phyloP scores from a whole-genome alignment of 31 red algal genomes.

The Bonnemaisonia californica region DNA sequence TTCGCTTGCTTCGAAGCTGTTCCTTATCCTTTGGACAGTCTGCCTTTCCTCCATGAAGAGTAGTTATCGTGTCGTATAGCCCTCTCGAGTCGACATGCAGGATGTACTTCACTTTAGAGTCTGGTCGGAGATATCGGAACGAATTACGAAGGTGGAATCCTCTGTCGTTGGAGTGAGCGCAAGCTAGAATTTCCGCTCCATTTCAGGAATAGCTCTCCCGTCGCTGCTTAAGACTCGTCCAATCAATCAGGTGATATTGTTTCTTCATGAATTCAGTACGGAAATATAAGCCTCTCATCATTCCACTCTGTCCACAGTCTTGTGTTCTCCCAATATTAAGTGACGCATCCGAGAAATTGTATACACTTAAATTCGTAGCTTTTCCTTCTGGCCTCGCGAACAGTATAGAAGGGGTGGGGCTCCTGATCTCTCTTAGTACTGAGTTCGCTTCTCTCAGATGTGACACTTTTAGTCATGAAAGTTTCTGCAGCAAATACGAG shows the following conservation, averaged over 20 bases:
- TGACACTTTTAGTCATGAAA: neutral
- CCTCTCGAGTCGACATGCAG: no score
- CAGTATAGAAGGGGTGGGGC: neutral
- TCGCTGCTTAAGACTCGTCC: neutral
- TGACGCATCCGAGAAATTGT: neutral
- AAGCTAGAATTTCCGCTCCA: slow-evolving; percentile 8
- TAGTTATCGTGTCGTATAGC: no score
- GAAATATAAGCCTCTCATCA: neutral
- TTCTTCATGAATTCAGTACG: neutral
- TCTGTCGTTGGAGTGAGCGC: neutral
- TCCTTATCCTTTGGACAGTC: no score
- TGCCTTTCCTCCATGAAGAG: no score
- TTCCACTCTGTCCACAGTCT: neutral
- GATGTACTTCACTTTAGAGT: no score
- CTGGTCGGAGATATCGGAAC: no score
- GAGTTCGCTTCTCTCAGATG: neutral
- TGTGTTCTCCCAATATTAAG: neutral
- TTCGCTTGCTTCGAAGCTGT: no score
- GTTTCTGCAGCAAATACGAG: neutral
- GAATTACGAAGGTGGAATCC: no score
- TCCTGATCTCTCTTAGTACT: neutral
- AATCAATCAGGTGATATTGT: neutral
- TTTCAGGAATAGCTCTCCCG: neutral
- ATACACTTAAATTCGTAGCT: neutral
- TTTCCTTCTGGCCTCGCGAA: neutral